These are phyloP conservation scores for Acacia pycnantha DNA, from an alignment of 331 rosid species.

Conservation along the genomic window DNA sequence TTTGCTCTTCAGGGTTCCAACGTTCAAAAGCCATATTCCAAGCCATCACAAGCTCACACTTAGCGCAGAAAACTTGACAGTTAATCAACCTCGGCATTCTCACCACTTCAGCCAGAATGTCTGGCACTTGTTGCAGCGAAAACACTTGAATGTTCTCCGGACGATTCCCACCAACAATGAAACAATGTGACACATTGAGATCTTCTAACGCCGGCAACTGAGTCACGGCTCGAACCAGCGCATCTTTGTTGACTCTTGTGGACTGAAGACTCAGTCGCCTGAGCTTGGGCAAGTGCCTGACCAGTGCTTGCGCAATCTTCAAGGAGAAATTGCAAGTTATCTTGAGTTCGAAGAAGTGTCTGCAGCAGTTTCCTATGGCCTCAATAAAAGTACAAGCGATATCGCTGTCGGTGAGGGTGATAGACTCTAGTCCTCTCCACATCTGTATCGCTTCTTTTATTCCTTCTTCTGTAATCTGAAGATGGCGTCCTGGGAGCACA, in stretches of 20 bases:
- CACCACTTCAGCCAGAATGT: neutral
- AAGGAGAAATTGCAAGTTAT: neutral
- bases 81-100: neutral
- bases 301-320: neutral
- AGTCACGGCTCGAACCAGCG: neutral
- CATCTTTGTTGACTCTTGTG: neutral
- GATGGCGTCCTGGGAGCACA: neutral
- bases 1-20: neutral
- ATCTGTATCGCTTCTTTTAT: neutral
- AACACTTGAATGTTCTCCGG: neutral
- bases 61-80: neutral
- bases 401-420: slow-evolving; percentile 7
- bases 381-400: neutral
- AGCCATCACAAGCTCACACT: neutral
- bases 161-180: neutral
- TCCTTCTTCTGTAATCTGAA: neutral
- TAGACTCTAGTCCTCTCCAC: slow-evolving; percentile 16
- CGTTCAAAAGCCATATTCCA: neutral
- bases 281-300: slow-evolving; percentile 5
- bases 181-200: slow-evolving; percentile 10
- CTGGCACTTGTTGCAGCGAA: neutral
- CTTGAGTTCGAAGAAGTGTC: neutral
- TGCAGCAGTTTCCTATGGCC: slow-evolving; percentile 3
- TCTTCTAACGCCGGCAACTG: neutral
- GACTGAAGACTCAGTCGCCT: neutral